A percentile compares a stretch with the other conserved stretches of the same genome.
phyloP scores from a whole-genome alignment of 805 yeast species.

The Myxozyma geophila region DNA sequence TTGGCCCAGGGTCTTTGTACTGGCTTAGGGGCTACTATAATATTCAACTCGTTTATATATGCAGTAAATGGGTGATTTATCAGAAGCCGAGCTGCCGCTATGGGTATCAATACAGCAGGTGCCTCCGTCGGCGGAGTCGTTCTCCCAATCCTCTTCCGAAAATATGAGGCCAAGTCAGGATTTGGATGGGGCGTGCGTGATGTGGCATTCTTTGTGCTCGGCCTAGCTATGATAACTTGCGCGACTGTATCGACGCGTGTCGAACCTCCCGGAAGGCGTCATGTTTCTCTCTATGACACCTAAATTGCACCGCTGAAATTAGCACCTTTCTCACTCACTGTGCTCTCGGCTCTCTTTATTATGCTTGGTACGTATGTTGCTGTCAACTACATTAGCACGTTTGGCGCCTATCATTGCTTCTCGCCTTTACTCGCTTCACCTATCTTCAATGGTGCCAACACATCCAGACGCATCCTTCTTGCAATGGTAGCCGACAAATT shows the following conservation, averaged over 20 bases:
- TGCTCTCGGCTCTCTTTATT: slow-evolving; percentile 39
- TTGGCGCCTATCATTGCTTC: slow-evolving; percentile 39
- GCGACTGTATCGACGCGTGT: slow-evolving; percentile 40
- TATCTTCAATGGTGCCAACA: slow-evolving; percentile 30
- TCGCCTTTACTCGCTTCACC: slow-evolving; percentile 33
- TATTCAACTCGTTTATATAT: slow-evolving; percentile 52
- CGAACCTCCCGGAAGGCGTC: slow-evolving; percentile 16
- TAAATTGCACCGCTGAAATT: slow-evolving; percentile 40
- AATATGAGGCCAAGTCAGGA: slow-evolving; percentile 51
- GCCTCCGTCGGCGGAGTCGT: slow-evolving; percentile 57
- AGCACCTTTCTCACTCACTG: slow-evolving; percentile 37
- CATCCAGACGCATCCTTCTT: slow-evolving; percentile 53
- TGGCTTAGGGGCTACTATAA: slow-evolving; percentile 52
- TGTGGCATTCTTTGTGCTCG: slow-evolving; percentile 52
- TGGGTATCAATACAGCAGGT: slow-evolving; percentile 55
- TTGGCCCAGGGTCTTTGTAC: slow-evolving; percentile 57
- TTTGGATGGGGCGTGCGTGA: slow-evolving; percentile 59
- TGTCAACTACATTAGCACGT: slow-evolving; percentile 43
- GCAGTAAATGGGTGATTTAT: slow-evolving; percentile 54
- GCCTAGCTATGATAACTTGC: slow-evolving; percentile 39
- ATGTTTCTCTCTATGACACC: slow-evolving; percentile 3
- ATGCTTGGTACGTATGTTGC: slow-evolving; percentile 43
- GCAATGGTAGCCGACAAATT: slow-evolving; percentile 53
- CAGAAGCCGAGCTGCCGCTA: slow-evolving; percentile 51
- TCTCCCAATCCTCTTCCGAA: slow-evolving; percentile 54